Evolutionary conservation across 2,329 filamentous ascomycete genomes (phyloP).

Genomic region (Myriosclerotinia duriaeana): DNA sequence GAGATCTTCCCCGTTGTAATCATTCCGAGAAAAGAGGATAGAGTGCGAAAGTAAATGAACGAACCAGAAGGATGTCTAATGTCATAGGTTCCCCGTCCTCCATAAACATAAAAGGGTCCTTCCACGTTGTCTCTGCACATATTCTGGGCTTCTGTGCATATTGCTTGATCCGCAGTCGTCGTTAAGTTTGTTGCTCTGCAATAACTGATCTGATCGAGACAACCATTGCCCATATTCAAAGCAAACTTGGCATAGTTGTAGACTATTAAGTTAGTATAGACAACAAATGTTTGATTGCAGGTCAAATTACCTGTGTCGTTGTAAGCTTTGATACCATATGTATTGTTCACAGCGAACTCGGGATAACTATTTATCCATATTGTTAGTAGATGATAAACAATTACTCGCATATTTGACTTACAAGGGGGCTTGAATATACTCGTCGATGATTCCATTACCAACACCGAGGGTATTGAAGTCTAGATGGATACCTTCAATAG

Average conservation of each 20-base stretch:
- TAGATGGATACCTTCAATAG: constrained; percentile 53
- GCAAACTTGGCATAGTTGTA: constrained; percentile 56
- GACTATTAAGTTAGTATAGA: constrained; percentile 37
- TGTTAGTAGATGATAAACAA: background rate
- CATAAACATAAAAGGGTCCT: constrained; percentile 39
- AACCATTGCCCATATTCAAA: constrained; percentile 45
- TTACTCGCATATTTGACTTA: constrained; percentile 18
- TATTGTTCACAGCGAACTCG: constrained; percentile 49
- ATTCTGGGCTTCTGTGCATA: constrained; percentile 53
- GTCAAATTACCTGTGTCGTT: constrained; percentile 31
- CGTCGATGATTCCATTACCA: constrained; percentile 67
- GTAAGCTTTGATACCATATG: constrained; percentile 40
- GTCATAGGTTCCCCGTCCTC: constrained; percentile 50
- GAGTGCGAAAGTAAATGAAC: background rate
- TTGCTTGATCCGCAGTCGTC: constrained; percentile 41
- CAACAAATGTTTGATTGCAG: background rate
- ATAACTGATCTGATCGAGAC: constrained; percentile 46
- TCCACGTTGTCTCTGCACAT: constrained; percentile 59
- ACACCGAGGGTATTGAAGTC: constrained; percentile 63
- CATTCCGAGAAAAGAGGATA: background rate
- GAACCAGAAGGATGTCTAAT: constrained; percentile 49
- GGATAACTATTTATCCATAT: constrained; percentile 31
- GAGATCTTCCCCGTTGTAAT: background rate
- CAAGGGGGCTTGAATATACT: constrained; percentile 51
- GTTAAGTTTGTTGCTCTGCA: constrained; percentile 49